phyloP scores from a whole-genome alignment of 768 basidiomycete genomes.

The Stropharia rugosoannulata region DNA sequence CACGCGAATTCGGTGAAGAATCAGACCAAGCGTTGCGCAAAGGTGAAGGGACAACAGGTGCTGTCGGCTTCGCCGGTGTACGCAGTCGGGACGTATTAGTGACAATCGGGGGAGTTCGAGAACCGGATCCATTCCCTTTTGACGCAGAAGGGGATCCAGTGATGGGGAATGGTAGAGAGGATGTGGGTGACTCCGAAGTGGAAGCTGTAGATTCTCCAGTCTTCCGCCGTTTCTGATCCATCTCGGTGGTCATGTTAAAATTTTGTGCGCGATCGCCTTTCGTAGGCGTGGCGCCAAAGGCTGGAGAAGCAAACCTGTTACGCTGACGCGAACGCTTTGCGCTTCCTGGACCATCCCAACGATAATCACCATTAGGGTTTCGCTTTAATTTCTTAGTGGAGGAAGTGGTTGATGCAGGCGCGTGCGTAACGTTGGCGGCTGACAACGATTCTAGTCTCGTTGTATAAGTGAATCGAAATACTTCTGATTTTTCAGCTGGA shows the following conservation, averaged over 20 bases:
- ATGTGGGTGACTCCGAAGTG: constrained; percentile 16
- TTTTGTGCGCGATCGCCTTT: constrained; percentile 38
- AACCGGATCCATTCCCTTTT: constrained; percentile 19
- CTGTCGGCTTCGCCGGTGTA: constrained; percentile 50
- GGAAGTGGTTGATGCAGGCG: constrained; percentile 24
- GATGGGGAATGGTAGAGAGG: constrained; percentile 34
- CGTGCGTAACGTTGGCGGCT: constrained; percentile 10
- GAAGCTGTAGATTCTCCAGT: constrained; percentile 46
- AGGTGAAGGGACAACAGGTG: constrained; percentile 71
- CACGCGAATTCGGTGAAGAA: constrained; percentile 35
- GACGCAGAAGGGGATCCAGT: constrained; percentile 27
- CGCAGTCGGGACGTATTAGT: constrained; percentile 37
- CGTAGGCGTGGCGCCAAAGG: constrained; percentile 57
- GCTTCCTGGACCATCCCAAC: constrained; percentile 77
- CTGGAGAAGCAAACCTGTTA: constrained; percentile 74
- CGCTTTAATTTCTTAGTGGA: constrained; percentile 54
- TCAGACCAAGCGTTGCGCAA: constrained; percentile 73
- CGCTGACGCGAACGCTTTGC: constrained; percentile 48
- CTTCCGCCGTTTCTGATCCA: constrained; percentile 62
- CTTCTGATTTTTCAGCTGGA: constrained; percentile 17
- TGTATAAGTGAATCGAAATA: constrained; percentile 18
- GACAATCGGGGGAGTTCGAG: constrained; percentile 13
- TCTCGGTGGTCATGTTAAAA: constrained; percentile 34
- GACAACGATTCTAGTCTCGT: constrained; percentile 6
- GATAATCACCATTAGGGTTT: constrained; percentile 76